Evolutionary conservation across 306 rosid species (phyloP).

Genomic region (Lathyrus tuberosus): DNA sequence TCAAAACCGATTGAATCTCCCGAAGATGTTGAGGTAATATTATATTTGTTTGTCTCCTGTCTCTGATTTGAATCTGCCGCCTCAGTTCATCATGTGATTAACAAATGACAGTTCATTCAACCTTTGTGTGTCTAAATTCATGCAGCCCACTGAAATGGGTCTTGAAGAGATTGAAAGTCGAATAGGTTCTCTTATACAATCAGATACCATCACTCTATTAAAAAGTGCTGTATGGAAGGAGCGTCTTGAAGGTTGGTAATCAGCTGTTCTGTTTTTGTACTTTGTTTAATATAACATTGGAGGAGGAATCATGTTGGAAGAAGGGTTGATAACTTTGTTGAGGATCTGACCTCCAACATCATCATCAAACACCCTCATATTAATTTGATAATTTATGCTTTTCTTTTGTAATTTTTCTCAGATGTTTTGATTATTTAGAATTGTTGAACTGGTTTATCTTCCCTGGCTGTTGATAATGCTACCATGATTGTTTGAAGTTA

Average conservation of each 20-base stretch:
- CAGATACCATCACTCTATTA: conserved; percentile 74
- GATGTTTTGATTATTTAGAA: conserved; percentile 8
- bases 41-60: not conserved
- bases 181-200: conserved; percentile 79
- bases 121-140: conserved; percentile 19
- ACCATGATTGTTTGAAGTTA: not conserved
- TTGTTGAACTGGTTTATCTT: conserved; percentile 6
- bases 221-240: conserved; percentile 96
- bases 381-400: conserved; percentile 6
- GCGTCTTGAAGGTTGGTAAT: conserved; percentile 85
- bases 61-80: conserved; percentile 30
- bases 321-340: conserved; percentile 1
- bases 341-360: conserved; percentile 12
- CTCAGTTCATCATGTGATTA: conserved; percentile 11
- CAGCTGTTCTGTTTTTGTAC: conserved; percentile 18
- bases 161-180: conserved; percentile 96
- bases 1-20: conserved; percentile 66
- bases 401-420: conserved; percentile 7
- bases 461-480: conserved; percentile 7
- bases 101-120: conserved; percentile 1
- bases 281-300: not conserved
- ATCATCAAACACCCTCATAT: not conserved
- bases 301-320: conserved; percentile 28
- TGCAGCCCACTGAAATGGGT: conserved; percentile 93
- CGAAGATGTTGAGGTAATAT: conserved; percentile 90